These are phyloP conservation scores for Spirogloea muscicola DNA, from an alignment of 139 green algal genomes.

Conservation along the genomic window DNA sequence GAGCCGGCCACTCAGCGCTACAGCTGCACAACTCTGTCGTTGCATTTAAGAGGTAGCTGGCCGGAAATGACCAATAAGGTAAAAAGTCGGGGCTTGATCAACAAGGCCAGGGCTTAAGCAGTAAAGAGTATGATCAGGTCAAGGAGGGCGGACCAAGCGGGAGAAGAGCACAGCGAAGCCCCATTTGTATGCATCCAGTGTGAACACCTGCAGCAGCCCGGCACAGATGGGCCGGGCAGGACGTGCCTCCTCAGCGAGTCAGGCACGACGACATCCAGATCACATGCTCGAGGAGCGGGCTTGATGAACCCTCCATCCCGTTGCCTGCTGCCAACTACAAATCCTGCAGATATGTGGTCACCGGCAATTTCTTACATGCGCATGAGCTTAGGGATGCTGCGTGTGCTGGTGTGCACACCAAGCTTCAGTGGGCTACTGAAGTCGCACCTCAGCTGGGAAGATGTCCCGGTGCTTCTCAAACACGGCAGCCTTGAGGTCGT, in stretches of 20 bases:
- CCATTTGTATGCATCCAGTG: slow-evolving; percentile 44
- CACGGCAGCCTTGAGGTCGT: slow-evolving; percentile 13
- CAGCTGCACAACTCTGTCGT: not conserved
- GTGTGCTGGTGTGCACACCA: too few relatives aligned
- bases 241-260: slow-evolving; percentile 28
- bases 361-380: too few relatives aligned
- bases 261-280: not conserved
- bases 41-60: too few relatives aligned
- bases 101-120: not conserved
- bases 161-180: slow-evolving; percentile 63
- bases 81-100: not conserved
- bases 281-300: not conserved
- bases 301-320: not conserved
- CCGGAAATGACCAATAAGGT: not conserved
- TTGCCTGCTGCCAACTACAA: not conserved
- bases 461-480: slow-evolving; percentile 24
- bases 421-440: too few relatives aligned
- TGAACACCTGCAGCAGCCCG: slow-evolving; percentile 30
- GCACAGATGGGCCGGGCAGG: too few relatives aligned
- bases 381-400: too few relatives aligned
- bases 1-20: not conserved
- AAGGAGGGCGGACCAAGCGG: slow-evolving; percentile 39
- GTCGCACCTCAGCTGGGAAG: slow-evolving; percentile 44
- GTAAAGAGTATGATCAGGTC: not conserved
- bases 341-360: too few relatives aligned